Evolutionary conservation across 2,329 filamentous ascomycete species (phyloP).

Genomic region (Madurella fahalii): DNA sequence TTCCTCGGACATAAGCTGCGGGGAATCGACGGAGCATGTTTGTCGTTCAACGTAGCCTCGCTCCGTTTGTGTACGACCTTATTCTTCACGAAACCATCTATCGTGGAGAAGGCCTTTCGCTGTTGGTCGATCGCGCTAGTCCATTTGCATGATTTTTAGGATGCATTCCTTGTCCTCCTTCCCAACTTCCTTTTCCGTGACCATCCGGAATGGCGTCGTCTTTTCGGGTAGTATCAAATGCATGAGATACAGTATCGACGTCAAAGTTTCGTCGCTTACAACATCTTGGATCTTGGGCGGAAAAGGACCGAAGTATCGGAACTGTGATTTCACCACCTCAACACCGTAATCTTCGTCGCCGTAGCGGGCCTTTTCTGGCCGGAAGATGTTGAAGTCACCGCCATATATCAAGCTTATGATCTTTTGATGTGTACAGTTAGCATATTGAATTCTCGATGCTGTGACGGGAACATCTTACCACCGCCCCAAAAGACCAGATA

Average conservation of each 20-base stretch:
- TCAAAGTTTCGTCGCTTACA: background rate
- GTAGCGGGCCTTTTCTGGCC: background rate
- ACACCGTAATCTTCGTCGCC: background rate
- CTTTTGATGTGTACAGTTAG: background rate
- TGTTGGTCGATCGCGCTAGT: no score
- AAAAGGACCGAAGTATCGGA: background rate
- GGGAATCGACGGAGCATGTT: no score
- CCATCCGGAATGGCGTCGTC: background rate
- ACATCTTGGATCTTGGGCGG: background rate
- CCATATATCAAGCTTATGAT: background rate
- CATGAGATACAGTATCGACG: background rate
- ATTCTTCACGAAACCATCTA: no score
- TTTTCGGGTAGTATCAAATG: background rate
- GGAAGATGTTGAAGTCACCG: background rate
- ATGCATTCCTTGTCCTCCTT: background rate
- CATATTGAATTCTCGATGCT: background rate
- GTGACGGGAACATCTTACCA: background rate
- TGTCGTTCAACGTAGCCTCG: no score
- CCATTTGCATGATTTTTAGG: no score
- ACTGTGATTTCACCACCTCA: background rate
- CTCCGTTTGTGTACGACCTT: no score
- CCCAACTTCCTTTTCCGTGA: background rate
- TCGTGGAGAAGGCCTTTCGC: no score
- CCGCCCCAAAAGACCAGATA: background rate
- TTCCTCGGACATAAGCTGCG: no score